Percentiles rank a stretch among this genome's conserved stretches.
phyloP scores from a whole-genome alignment of 495 filamentous ascomycete genomes.

The Daldinia vernicosa region DNA sequence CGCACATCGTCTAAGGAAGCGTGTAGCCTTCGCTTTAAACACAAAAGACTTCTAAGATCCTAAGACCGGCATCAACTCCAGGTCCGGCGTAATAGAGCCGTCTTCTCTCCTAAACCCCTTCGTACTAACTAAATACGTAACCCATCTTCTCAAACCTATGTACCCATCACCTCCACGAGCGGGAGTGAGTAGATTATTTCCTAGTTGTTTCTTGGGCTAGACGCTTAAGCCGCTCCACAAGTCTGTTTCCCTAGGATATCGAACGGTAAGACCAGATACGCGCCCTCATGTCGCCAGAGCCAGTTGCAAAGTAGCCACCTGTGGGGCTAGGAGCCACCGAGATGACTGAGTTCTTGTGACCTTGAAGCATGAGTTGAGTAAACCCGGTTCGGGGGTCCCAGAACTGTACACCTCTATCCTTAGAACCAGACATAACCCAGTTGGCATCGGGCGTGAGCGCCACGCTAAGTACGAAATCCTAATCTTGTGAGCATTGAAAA shows the following conservation, averaged over 20 bases:
- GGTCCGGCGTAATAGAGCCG: neutral
- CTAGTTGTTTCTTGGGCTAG: too few species aligned
- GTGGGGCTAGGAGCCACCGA: slow-evolving; percentile 86
- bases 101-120: neutral
- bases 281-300: slow-evolving; percentile 88
- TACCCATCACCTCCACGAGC: neutral
- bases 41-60: neutral
- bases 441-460: slow-evolving; percentile 86
- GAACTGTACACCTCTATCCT: slow-evolving; percentile 91
- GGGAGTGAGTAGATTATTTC: too few species aligned
- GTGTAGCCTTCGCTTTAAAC: neutral
- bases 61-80: neutral
- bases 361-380: slow-evolving; percentile 91
- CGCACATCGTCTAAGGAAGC: neutral
- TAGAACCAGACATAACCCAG: slow-evolving; percentile 92
- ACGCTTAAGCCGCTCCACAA: neutral
- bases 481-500: slow-evolving; percentile 41
- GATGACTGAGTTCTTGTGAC: slow-evolving; percentile 93
- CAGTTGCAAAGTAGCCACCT: slow-evolving; percentile 83
- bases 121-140: neutral
- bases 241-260: slow-evolving; percentile 8
- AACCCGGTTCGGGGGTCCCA: slow-evolving; percentile 89
- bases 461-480: slow-evolving; percentile 93
- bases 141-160: neutral
- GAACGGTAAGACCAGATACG: slow-evolving; percentile 83